Base-by-base conservation (phyloP, 495 filamentous ascomycete genomes). In the Apiosordaria backusii region DNA sequence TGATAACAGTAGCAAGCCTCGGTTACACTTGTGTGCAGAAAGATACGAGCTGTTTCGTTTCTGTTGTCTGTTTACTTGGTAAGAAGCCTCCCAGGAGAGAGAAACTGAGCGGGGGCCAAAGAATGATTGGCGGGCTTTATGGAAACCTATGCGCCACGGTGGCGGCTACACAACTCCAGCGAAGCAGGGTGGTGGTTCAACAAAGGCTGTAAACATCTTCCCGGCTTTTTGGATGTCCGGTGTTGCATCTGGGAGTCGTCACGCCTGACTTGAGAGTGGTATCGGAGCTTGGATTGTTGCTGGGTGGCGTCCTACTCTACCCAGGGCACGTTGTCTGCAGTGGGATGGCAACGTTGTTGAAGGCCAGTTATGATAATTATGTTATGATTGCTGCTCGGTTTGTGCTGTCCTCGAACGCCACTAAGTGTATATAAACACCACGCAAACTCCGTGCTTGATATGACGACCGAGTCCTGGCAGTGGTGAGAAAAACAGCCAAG, bases 111-210 rank as follows among this genome's bases (percentile, higher is more conserved):
- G 19, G 22, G 52, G n/a, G 19, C 50, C 16, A 23, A n/a, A 55
- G 1, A 55, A 21, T 23, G 5, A 19, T 21, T 55, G 52, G 52
- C 52, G 52, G n/a, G 52, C n/a, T 55, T 23, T 21, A 6, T 18
- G 52, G n/a, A 55, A 55, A 55, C 52, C 52, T 55, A 55, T 55
- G 52, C 52, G 52, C 52, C 52, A 21, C 22, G 7, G 52, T 55
- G 52, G 52, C 52, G 52, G 52, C 52, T 55, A 55, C 52, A 22
- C 22, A 21, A 13, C n/a, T 55, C 18, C 52, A 3, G 18, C 16
- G 18, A 18, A 22, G 21, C 50, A 54, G 16, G 50, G 21, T 55
- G 52, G 4, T 55, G n/a, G 52, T 18, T 45, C 35, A 13, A 55
- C 52, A 55, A 55, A 23, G 22, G 52, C 52, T 55, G 52, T 5